A percentile compares a stretch with the other conserved stretches of the same genome.
Conservation (phyloP, 2,329 filamentous ascomycete genomes). For the Fusarium stilboides region DNA sequence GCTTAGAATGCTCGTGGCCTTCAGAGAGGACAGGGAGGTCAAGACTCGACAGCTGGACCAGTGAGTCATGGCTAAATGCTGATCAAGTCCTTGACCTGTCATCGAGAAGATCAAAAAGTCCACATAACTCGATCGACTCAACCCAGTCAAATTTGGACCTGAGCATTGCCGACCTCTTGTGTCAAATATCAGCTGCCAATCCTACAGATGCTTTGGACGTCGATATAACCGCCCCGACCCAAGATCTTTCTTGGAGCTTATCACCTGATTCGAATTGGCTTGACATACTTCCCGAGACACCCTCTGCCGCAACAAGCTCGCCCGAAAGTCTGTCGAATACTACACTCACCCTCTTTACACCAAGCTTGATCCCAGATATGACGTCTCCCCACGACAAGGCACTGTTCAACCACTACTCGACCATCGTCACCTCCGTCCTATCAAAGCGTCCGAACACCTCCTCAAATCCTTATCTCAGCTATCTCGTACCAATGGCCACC, state of each 20-base stretch:
- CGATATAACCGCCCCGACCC: neutral
- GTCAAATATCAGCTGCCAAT: constrained; percentile 6
- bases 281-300: constrained; percentile 4
- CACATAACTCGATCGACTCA: constrained; percentile 1
- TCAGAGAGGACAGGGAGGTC: neutral
- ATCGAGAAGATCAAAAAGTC: neutral
- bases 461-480: constrained; percentile 12
- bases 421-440: constrained; percentile 2
- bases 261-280: constrained; percentile 9
- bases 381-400: constrained; percentile 18
- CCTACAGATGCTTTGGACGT: neutral
- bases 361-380: neutral
- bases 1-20: constrained; percentile 2
- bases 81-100: constrained; percentile 13
- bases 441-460: constrained; percentile 7
- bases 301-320: neutral
- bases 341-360: constrained; percentile 11
- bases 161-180: constrained; percentile 6
- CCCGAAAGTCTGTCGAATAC: neutral
- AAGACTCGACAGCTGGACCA: constrained; percentile 6
- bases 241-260: constrained; percentile 3
- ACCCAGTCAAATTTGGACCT: constrained; percentile 9
- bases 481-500: constrained; percentile 7
- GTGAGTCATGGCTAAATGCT: constrained; percentile 9
- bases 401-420: constrained; percentile 11